These are phyloP conservation scores for Nelumbo lutea DNA, from an alignment of 164 flowering plant genomes.

Conservation along the genomic window DNA sequence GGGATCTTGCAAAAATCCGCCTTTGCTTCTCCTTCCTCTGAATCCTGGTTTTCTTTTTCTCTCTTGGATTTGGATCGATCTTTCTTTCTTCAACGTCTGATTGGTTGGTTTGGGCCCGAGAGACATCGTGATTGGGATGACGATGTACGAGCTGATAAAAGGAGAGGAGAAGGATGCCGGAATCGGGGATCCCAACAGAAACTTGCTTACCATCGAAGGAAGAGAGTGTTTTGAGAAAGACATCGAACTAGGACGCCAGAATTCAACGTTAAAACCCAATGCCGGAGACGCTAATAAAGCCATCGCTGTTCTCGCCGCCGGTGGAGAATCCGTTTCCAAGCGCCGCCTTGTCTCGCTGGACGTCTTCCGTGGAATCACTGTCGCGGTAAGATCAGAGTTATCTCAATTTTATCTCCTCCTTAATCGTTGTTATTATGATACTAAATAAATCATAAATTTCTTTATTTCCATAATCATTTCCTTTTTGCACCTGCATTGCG, in stretches of 20 bases:
- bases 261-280: not conserved
- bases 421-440: not conserved
- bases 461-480: no score
- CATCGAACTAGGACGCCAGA: constrained; percentile 6
- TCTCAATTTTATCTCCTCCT: not conserved
- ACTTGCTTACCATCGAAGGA: constrained; percentile 7
- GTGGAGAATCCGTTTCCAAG: constrained; percentile 13
- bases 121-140: constrained; percentile 9
- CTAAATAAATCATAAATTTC: no score
- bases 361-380: constrained; percentile 70
- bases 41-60: not conserved
- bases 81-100: no score
- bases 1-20: not conserved
- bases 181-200: constrained; percentile 3
- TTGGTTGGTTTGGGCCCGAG: not conserved
- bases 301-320: not conserved
- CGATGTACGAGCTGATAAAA: constrained; percentile 29
- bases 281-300: constrained; percentile 3
- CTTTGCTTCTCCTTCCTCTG: not conserved
- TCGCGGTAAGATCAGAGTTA: constrained; percentile 42
- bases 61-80: not conserved
- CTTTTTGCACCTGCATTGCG: no score
- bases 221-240: constrained; percentile 15
- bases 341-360: constrained; percentile 65
- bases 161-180: constrained; percentile 17